These are phyloP conservation scores for Volvariella volvacea DNA, from an alignment of 1,284 basidiomycete species.

Conservation along the genomic window DNA sequence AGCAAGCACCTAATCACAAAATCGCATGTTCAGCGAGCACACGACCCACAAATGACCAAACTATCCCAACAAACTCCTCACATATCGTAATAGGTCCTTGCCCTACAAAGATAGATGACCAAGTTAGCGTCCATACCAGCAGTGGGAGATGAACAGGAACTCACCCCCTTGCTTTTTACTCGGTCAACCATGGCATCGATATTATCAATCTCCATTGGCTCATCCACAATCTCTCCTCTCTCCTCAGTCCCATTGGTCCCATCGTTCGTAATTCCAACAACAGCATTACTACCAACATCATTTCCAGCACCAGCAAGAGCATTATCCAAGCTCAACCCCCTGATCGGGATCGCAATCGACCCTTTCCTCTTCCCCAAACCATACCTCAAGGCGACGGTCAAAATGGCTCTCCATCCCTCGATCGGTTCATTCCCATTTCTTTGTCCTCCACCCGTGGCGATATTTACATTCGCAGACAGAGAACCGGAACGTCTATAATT, in stretches of 20 bases:
- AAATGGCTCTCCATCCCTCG: slow-evolving; percentile 76
- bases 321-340: slow-evolving; percentile 24
- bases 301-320: no score
- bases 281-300: no score
- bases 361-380: slow-evolving; percentile 45
- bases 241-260: slow-evolving; percentile 15
- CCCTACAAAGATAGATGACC: slow-evolving; percentile 38
- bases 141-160: slow-evolving; percentile 19
- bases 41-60: no score
- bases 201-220: slow-evolving; percentile 39
- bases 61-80: slow-evolving; percentile 58
- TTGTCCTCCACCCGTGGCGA: no score
- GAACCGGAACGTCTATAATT: slow-evolving; percentile 20
- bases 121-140: neutral
- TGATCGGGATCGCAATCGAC: neutral
- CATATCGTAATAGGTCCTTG: slow-evolving; percentile 65
- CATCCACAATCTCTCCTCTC: slow-evolving; percentile 14
- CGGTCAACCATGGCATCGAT: slow-evolving; percentile 69
- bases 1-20: no score
- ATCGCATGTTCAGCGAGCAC: no score
- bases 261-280: slow-evolving; percentile 23
- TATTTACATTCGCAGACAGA: slow-evolving; percentile 19
- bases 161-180: slow-evolving; percentile 65
- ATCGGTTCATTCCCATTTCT: slow-evolving; percentile 24
- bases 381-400: slow-evolving; percentile 58